Conservation (phyloP, 345 rosid genomes). For the Corchorus capsularis region DNA sequence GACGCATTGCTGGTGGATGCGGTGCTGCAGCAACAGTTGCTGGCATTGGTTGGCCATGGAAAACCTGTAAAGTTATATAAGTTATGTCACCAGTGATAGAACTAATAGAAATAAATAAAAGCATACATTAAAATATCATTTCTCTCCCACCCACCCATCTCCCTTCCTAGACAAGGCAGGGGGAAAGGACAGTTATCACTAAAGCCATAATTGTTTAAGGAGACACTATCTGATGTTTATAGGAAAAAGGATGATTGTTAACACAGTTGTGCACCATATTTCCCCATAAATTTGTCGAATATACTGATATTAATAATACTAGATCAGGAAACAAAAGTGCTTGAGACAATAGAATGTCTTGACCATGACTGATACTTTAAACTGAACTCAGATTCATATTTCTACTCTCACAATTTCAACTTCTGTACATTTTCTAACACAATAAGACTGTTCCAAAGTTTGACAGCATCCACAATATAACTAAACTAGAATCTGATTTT, state of each 20-base stretch:
- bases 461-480: slow-evolving; percentile 7
- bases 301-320: not conserved
- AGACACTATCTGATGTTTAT: not conserved
- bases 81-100: slow-evolving; percentile 18
- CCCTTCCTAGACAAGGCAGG: not conserved
- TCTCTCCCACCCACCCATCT: not conserved
- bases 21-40: slow-evolving; percentile 71
- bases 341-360: not conserved
- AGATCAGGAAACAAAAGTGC: not conserved
- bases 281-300: slow-evolving; percentile 9
- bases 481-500: not conserved
- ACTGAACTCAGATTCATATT: slow-evolving; percentile 8
- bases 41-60: slow-evolving; percentile 86
- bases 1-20: slow-evolving; percentile 93
- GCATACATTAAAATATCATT: not conserved
- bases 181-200: not conserved
- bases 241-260: not conserved
- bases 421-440: not conserved
- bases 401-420: not conserved
- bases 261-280: not conserved
- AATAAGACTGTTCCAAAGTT: not conserved
- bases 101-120: not conserved
- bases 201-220: not conserved
- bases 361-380: not conserved
- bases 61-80: slow-evolving; percentile 53